These are phyloP conservation scores for Aegilops longissima DNA, from an alignment of 176 grass and related monocot species.

Conservation along the genomic window DNA sequence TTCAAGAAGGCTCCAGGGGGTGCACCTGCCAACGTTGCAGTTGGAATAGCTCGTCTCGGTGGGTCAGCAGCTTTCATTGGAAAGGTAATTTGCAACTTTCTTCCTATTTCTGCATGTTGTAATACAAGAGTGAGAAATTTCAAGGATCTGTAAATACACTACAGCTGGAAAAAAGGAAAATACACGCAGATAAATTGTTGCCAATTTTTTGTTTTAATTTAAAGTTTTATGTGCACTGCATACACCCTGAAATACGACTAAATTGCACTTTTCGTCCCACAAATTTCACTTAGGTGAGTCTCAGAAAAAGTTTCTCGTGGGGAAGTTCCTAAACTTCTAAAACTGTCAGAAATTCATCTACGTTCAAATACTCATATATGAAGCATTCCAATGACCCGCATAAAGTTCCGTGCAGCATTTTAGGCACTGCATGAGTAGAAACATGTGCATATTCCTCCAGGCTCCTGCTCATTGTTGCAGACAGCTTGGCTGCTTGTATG, in stretches of 20 bases:
- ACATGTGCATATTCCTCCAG: not conserved
- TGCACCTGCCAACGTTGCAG: constrained; percentile 94
- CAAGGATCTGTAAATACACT: not conserved
- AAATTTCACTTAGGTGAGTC: not conserved
- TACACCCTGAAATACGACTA: not conserved
- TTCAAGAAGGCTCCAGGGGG: constrained; percentile 96
- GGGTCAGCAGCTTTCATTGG: constrained; percentile 92
- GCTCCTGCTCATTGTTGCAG: not conserved
- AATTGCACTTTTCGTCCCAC: constrained; percentile 1
- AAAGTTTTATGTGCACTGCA: not conserved
- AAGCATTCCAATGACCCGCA: not conserved
- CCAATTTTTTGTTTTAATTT: not conserved
- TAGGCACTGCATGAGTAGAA: not conserved
- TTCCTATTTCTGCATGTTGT: not conserved
- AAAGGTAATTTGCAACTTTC: constrained; percentile 56
- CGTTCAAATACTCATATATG: not conserved
- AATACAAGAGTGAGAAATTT: not conserved
- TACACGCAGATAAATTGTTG: not conserved
- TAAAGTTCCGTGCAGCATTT: not conserved
- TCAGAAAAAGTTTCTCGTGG: not conserved
- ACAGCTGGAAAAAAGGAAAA: not conserved
- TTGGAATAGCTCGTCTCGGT: constrained; percentile 91
- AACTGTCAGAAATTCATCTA: not conserved
- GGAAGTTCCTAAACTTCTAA: not conserved
- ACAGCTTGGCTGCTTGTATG: not conserved